Conservation (phyloP, 495 filamentous ascomycete genomes). For the Penicillium atrosanguineum region DNA sequence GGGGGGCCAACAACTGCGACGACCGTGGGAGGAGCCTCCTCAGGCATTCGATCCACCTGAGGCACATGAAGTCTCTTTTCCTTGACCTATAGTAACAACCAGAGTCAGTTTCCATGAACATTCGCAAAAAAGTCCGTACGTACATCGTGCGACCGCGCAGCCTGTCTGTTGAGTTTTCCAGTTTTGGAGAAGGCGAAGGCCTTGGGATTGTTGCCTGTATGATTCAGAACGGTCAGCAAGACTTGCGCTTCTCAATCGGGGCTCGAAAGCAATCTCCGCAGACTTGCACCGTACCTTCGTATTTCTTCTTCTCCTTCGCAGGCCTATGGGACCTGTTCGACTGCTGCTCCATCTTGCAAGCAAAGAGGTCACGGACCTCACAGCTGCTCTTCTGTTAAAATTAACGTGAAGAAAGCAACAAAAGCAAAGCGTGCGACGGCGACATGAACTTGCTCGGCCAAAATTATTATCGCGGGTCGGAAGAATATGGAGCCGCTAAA, state of each 20-base stretch:
- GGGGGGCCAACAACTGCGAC: slow-evolving; percentile 92
- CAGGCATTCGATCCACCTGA: slow-evolving; percentile 88
- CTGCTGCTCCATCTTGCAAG: slow-evolving; percentile 70
- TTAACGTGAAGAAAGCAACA: slow-evolving; percentile 12
- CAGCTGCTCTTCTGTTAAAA: slow-evolving; percentile 21
- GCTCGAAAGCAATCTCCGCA: slow-evolving; percentile 11
- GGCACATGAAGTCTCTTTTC: slow-evolving; percentile 96
- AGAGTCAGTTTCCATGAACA: slow-evolving; percentile 16
- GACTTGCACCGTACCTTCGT: slow-evolving; percentile 42
- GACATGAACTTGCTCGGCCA: slow-evolving; percentile 18
- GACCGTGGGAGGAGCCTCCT: slow-evolving; percentile 90
- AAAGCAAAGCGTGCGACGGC: slow-evolving; percentile 7
- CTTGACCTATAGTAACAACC: slow-evolving; percentile 61
- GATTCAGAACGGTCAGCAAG: slow-evolving; percentile 13
- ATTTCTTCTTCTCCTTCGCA: slow-evolving; percentile 88
- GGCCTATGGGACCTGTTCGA: slow-evolving; percentile 82
- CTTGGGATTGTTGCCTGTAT: slow-evolving; percentile 77
- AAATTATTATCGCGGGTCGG: slow-evolving; percentile 41
- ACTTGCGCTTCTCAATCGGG: neutral
- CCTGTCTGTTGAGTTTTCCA: slow-evolving; percentile 78
- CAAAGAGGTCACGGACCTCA: slow-evolving; percentile 35
- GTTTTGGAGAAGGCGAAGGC: slow-evolving; percentile 86
- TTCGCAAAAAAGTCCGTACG: slow-evolving; percentile 14
- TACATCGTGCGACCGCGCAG: slow-evolving; percentile 90
- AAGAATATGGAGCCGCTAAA: slow-evolving; percentile 23